Base-by-base conservation (phyloP, 148 eudicot species). In the Amaranthus hypochondriacus region DNA sequence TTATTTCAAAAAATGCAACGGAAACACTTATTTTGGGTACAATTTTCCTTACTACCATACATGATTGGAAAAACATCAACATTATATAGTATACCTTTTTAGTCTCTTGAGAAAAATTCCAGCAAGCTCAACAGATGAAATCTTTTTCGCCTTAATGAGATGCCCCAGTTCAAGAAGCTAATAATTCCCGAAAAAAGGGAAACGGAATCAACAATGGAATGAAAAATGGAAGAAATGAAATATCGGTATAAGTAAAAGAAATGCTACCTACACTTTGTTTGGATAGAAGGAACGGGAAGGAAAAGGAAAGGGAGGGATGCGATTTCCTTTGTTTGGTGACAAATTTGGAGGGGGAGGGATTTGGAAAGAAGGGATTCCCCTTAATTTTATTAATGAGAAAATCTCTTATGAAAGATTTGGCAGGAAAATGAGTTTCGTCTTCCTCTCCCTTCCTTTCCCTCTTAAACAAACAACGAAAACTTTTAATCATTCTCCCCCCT, bases 101-200 rank as follows among this genome's bases (percentile, higher is more conserved):
- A 93, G 74, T 81, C 98, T 89, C 73, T 83, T 81, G 8, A 93
- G 78, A 76, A 93, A 91, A 39, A 91, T 88, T 77, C 79, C 85
- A 52, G 92, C 85, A 71, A 93, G 95, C 81, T 89, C 92, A 76
- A 82, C 84, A 6, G 98, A 88, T 11, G 91, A 78, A 21, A 93
- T 87, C 80, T 88, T 88, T 77, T 85, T 86, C 10, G 89, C 76
- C 83, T 81, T 85, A 56, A 93, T 85, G 69, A 93, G 92, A 48
- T 93, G 86, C 72, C 98, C 98, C 68, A 93, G 78, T 80, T 91
- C 91, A 85, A 87, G 92, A 83, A 93, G 78, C 98, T 93, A 76
- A 69, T 62, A 62, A 70, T 43, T 64, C 61, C 59, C 60, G 66
- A 73, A 59, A 75, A 70, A 42, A 28, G 39, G 39, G 2, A 10